Percentiles rank a stretch among this genome's conserved stretches.
These are phyloP conservation scores for Purshia tridentata DNA, from an alignment of 306 rosid species.

Conservation along the genomic window DNA sequence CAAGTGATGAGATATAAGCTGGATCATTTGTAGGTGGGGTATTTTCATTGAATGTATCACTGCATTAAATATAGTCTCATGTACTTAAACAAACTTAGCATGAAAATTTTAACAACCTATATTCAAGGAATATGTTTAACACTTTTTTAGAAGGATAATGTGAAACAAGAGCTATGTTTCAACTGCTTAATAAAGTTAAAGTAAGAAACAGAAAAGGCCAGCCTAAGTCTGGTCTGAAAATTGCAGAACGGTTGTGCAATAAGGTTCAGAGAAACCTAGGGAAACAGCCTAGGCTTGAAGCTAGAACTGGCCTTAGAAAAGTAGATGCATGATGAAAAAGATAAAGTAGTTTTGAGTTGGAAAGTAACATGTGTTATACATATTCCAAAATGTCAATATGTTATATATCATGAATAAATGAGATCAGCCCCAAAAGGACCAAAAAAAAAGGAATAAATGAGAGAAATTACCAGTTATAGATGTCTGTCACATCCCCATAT, in stretches of 20 bases:
- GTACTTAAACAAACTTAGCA: slow-evolving; percentile 19
- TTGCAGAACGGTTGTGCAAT: not conserved
- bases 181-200: not conserved
- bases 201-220: not conserved
- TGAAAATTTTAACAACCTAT: slow-evolving; percentile 13
- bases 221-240: not conserved
- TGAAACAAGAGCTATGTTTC: not conserved
- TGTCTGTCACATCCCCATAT: slow-evolving; percentile 92
- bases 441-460: not conserved
- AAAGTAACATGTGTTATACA: not conserved
- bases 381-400: not conserved
- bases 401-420: not conserved
- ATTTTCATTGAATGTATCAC: slow-evolving; percentile 97
- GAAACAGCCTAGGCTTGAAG: not conserved
- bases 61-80: slow-evolving; percentile 37
- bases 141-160: not conserved
- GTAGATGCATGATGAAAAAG: not conserved
- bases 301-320: not conserved
- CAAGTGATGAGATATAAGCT: slow-evolving; percentile 70
- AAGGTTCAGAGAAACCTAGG: not conserved
- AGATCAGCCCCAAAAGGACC: not conserved
- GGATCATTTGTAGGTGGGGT: slow-evolving; percentile 82
- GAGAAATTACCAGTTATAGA: slow-evolving; percentile 76
- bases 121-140: not conserved
- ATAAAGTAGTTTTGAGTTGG: slow-evolving; percentile 1